Evolutionary conservation across 2,329 filamentous ascomycete species (phyloP).

Genomic region (Grosmannia serpens): DNA sequence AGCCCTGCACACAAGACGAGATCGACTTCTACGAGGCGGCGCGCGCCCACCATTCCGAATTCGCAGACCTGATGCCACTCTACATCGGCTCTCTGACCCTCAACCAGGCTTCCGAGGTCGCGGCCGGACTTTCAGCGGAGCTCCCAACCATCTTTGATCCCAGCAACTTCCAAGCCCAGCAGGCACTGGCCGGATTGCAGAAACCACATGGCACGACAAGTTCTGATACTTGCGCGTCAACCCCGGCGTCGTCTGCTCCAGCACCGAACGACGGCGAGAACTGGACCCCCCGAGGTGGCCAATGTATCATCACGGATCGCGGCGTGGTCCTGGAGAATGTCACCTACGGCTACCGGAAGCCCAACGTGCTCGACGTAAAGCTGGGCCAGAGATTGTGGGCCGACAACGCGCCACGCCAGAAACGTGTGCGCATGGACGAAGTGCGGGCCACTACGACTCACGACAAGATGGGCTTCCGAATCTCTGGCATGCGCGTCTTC

Average conservation of each 20-base stretch:
- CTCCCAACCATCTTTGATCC: slow-evolving; percentile 31
- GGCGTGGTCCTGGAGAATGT: slow-evolving; percentile 81
- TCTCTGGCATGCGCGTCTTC: slow-evolving; percentile 55
- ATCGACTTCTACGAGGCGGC: slow-evolving; percentile 81
- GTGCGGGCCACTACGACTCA: slow-evolving; percentile 50
- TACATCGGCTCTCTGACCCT: slow-evolving; percentile 73
- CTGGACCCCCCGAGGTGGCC: slow-evolving; percentile 39
- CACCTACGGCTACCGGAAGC: slow-evolving; percentile 65
- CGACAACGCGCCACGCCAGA: slow-evolving; percentile 51
- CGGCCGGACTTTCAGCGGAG: slow-evolving; percentile 35
- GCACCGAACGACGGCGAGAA: slow-evolving; percentile 16
- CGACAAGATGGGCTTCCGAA: slow-evolving; percentile 47
- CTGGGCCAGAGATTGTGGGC: slow-evolving; percentile 80
- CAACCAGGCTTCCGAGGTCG: slow-evolving; percentile 37
- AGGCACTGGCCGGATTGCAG: slow-evolving; percentile 18
- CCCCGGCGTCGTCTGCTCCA: slow-evolving; percentile 1
- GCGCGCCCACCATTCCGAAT: slow-evolving; percentile 52
- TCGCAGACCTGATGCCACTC: slow-evolving; percentile 70
- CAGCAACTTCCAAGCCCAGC: slow-evolving; percentile 29
- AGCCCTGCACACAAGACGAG: slow-evolving; percentile 80
- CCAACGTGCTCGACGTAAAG: slow-evolving; percentile 91
- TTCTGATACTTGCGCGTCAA: background rate
- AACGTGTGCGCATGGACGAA: slow-evolving; percentile 48
- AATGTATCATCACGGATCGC: slow-evolving; percentile 61
- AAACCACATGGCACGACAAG: background rate